Conservation (phyloP, 768 basidiomycete species). For the Collybiopsis luxurians region DNA sequence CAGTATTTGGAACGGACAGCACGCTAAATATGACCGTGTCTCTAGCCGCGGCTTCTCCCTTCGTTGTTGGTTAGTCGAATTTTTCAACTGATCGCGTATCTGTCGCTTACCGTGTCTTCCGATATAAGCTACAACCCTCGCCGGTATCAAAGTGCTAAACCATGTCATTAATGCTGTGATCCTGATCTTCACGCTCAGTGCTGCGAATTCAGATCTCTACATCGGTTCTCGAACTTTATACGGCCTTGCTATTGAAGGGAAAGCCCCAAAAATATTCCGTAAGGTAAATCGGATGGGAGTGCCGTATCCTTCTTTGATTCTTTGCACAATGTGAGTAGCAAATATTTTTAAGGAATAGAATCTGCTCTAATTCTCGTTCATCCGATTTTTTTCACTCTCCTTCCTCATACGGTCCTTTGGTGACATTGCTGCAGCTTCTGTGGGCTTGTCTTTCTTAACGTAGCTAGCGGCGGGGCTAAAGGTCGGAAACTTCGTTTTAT, state of each 20-base stretch:
- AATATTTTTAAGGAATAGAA: too few relatives aligned
- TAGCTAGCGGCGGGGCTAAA: conserved; percentile 20
- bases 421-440: conserved; percentile 34
- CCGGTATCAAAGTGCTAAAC: conserved; percentile 56
- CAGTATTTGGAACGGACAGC: neutral
- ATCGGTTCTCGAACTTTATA: conserved; percentile 50
- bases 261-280: conserved; percentile 41
- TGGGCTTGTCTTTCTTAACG: conserved; percentile 56
- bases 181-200: conserved; percentile 62
- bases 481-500: conserved; percentile 19
- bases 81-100: too few relatives aligned
- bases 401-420: too few relatives aligned
- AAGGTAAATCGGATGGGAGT: conserved; percentile 47
- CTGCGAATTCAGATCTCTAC: conserved; percentile 33
- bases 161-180: conserved; percentile 67
- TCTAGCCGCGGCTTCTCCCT: conserved; percentile 59
- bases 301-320: conserved; percentile 42
- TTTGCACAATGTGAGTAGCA: conserved; percentile 54
- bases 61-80: conserved; percentile 49
- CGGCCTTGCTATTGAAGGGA: conserved; percentile 49
- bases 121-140: conserved; percentile 32
- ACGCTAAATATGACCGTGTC: neutral
- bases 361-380: too few relatives aligned
- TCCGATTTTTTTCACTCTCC: too few relatives aligned
- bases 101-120: neutral